These are phyloP conservation scores for Fusarium albosuccineum DNA, from an alignment of 2,329 filamentous ascomycete genomes.

Conservation along the genomic window DNA sequence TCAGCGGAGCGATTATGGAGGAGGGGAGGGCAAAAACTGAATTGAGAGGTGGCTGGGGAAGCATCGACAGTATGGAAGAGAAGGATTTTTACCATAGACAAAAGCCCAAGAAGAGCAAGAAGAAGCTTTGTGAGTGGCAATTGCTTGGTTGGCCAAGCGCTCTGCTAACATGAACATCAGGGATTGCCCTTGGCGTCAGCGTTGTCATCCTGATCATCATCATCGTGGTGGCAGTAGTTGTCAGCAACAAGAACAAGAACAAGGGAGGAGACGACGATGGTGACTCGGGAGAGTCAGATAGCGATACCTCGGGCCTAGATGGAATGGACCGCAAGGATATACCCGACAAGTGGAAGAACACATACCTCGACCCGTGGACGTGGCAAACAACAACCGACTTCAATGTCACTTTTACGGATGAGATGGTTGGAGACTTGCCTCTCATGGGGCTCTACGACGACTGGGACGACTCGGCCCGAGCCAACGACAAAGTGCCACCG, in stretches of 20 bases:
- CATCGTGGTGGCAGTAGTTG: constrained; percentile 75
- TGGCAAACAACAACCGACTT: constrained; percentile 94
- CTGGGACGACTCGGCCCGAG: constrained; percentile 85
- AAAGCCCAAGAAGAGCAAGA: constrained; percentile 64
- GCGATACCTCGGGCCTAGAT: constrained; percentile 56
- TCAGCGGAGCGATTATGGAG: constrained; percentile 77
- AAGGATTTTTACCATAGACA: constrained; percentile 61
- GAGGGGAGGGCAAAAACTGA: constrained; percentile 67
- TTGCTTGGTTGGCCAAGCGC: neutral
- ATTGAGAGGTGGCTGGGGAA: constrained; percentile 59
- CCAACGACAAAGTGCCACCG: constrained; percentile 84
- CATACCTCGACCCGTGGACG: constrained; percentile 87
- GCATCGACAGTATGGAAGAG: constrained; percentile 62
- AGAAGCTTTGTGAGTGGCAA: constrained; percentile 68
- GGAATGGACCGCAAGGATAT: constrained; percentile 68
- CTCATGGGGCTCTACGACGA: constrained; percentile 88
- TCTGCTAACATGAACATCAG: constrained; percentile 52
- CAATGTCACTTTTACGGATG: constrained; percentile 92
- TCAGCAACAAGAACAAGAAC: constrained; percentile 71
- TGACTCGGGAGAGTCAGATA: constrained; percentile 46
- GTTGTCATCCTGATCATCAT: constrained; percentile 73
- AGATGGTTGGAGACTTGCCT: constrained; percentile 86
- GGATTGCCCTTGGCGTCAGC: constrained; percentile 68
- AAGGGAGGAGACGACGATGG: constrained; percentile 51
- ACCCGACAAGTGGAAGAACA: constrained; percentile 76